Conservation (phyloP, 805 yeast species). For the Saccharomycopsis malanga region DNA sequence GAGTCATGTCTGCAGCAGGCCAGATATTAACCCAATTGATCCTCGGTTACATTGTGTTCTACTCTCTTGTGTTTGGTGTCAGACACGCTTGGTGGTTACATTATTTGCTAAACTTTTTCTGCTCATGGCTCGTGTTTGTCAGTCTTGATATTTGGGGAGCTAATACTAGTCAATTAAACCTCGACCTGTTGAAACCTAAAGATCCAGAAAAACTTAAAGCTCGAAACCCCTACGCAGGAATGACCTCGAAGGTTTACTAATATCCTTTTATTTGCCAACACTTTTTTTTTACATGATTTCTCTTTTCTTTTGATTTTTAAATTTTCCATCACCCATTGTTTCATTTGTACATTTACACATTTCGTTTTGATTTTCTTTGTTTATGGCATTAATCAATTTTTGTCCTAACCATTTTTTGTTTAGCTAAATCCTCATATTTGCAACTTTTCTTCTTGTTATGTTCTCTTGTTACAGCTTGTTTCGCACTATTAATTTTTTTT, state of each 20-base stretch:
- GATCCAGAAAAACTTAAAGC: conserved; percentile 1
- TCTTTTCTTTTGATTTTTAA: conserved; percentile 14
- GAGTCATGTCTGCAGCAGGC: conserved; percentile 22
- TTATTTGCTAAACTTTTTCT: conserved; percentile 59
- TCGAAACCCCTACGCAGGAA: not conserved
- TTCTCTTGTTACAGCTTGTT: not conserved
- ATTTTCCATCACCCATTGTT: not conserved
- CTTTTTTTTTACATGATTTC: conserved; percentile 2
- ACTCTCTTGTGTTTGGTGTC: conserved; percentile 65
- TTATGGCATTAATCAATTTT: not conserved
- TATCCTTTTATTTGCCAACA: too few species aligned
- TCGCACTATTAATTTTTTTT: not conserved
- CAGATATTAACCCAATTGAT: conserved; percentile 32
- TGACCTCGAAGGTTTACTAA: conserved; percentile 4
- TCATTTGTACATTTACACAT: not conserved
- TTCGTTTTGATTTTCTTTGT: not conserved
- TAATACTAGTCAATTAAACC: not conserved
- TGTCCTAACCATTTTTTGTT: not conserved
- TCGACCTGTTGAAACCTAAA: not conserved
- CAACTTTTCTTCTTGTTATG: not conserved
- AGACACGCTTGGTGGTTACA: conserved; percentile 83
- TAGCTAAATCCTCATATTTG: not conserved
- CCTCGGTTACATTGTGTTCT: conserved; percentile 47
- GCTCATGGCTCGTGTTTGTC: conserved; percentile 41
- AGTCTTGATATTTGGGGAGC: conserved; percentile 20